Evolutionary conservation across 371 early-diverging fungal species (phyloP), one percentile per base, ranked within the genome.

Genomic region (Furculomyces boomerangus): DNA sequence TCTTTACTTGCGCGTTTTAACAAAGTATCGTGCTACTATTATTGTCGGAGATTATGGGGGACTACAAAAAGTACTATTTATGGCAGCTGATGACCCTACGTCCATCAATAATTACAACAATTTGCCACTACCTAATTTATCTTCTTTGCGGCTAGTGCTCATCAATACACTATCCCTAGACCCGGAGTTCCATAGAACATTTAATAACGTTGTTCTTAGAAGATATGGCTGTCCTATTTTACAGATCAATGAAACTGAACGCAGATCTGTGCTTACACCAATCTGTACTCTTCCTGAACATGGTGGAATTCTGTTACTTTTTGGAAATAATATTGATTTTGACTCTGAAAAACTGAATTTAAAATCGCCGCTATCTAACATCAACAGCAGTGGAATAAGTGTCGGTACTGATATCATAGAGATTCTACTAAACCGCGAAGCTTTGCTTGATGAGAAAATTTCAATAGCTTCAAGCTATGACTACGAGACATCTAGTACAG

Each of bases 1-100:
- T 20, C 74, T 79, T 3, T 89, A 84, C 78, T 68, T 81, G 13
- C 72, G 77, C 56, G 70, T 80, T 13, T 58, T 87, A 26, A 73
- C 83, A 22, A 79, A 75, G 53, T 81, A 62, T 52, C 37, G 66
- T 64, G 84, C 70, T 3, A 84, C 83, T 0, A 73, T 85, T 30
- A 83, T 81, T 1, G 41, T 86, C 28, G 77, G 77, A 14, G 83
- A 81, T 56, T 84, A 89, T 60, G 63, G 76, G 5, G 78, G 82
- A 1, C 60, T 83, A 43, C 73, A 77, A 20, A 63, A 67, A n/a
- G 71, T 79, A 2, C 68, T 81, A 0, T 57, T 67, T 30, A 65
- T 66, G 25, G 76, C 73, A 30, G 72, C 72, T 52, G 71, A 66
- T 55, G 73, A 74, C 56, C 61, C 73, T 3, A 60, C 68, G 48